phyloP scores from a whole-genome alignment of 2,329 filamentous ascomycete species.

The Aspergillus piperis region DNA sequence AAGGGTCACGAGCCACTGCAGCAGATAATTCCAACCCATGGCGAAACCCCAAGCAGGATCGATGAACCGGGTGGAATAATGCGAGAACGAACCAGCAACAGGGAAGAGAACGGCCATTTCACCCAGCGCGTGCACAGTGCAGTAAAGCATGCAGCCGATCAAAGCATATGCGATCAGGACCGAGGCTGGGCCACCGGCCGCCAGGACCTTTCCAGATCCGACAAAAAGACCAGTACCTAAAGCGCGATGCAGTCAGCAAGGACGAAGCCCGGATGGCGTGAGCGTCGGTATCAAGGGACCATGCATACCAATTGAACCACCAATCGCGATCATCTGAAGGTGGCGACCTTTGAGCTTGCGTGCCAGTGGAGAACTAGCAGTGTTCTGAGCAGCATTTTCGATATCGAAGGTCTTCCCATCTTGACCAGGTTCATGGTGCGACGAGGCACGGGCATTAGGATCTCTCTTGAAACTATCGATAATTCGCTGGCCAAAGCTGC shows the following conservation, averaged over 20 bases:
- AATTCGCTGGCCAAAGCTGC: slow-evolving; percentile 32
- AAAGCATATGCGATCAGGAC: slow-evolving; percentile 75
- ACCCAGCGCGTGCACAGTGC: slow-evolving; percentile 85
- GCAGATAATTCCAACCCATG: slow-evolving; percentile 92
- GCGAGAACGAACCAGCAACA: slow-evolving; percentile 86
- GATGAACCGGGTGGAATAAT: slow-evolving; percentile 87
- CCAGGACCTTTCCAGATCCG: slow-evolving; percentile 71
- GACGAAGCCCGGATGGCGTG: not conserved
- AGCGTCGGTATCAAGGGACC: slow-evolving; percentile 1
- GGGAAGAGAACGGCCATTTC: slow-evolving; percentile 90
- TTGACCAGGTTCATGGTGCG: slow-evolving; percentile 43
- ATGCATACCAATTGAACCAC: slow-evolving; percentile 74
- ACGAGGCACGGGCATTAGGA: slow-evolving; percentile 43
- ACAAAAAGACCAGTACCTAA: slow-evolving; percentile 82
- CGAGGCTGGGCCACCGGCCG: slow-evolving; percentile 74
- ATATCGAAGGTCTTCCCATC: slow-evolving; percentile 63
- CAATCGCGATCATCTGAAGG: slow-evolving; percentile 96
- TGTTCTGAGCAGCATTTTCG: slow-evolving; percentile 61
- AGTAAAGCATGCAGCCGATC: slow-evolving; percentile 85
- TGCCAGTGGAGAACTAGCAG: slow-evolving; percentile 72
- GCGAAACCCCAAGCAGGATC: slow-evolving; percentile 94
- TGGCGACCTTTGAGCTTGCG: slow-evolving; percentile 80
- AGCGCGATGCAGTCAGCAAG: slow-evolving; percentile 15
- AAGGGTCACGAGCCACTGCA: slow-evolving; percentile 83
- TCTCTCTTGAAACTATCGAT: slow-evolving; percentile 49